Base-by-base conservation (phyloP, 2,329 filamentous ascomycete genomes). In the Nothopassalora personata region DNA sequence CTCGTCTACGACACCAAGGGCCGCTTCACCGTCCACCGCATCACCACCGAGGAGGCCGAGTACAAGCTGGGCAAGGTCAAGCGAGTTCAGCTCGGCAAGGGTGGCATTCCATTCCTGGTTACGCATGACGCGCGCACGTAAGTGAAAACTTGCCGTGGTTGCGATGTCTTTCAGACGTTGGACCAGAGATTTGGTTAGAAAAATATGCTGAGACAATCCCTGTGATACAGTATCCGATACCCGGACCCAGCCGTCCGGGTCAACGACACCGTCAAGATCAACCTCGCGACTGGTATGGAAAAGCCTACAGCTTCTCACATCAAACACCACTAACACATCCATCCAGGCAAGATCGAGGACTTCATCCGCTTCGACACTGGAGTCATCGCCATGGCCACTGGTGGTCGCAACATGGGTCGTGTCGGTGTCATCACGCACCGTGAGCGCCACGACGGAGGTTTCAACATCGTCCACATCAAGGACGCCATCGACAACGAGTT, bases 71-170 rank as follows among this genome's bases (percentile, higher is more conserved):
- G 92, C 86, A 99, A 97, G 87, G 94, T 99, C 84, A 97, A 97
- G 90, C 89, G 93, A 76, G 94, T 99, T 67, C 94, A 99, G 86
- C 87, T 99, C 75, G 94, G 94, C 85, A 93, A 91, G 82, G 95
- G 94, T 83, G 94, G 92, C 85, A 96, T 99, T 88, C 94, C 94
- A 95, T 99, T 96, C 92, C 97, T 97, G 91, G 94, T 99, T 90
- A 99, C 94, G 92, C 94, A 99, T 90, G 94, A 99, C 94, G 94
- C 94, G 83, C 89, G 94, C 91, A 99, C 94, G 93, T 99, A 85
- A 96, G 93, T 97, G 89, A 86, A 85, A 82, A 50, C 34, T 57
- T 30, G 50, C 55, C 56, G 57, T 60, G 60, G 58, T 59, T 63
- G 62, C 58, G 60, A 89, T 89, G 91, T 97, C 92, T 94, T 92